Conservation (phyloP, 2,329 filamentous ascomycete genomes). For the Paecilomyces formosus region DNA sequence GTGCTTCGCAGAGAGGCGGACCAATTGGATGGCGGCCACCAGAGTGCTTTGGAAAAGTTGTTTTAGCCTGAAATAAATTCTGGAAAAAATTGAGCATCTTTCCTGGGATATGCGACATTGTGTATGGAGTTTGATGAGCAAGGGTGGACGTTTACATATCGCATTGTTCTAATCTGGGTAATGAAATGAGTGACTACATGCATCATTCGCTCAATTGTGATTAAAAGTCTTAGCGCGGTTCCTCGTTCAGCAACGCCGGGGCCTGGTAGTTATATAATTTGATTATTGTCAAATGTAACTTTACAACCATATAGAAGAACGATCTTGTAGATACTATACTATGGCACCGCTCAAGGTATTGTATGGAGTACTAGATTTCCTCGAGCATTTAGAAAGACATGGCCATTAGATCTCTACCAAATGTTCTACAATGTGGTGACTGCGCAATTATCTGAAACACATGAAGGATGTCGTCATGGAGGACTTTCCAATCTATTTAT, state of each 20-base stretch:
- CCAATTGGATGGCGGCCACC: conserved; percentile 41
- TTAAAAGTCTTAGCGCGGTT: neutral
- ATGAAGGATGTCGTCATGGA: too few relatives aligned
- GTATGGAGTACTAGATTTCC: too few relatives aligned
- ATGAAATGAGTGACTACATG: neutral
- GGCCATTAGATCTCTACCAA: too few relatives aligned
- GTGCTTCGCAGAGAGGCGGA: conserved; percentile 54
- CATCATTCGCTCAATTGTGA: neutral
- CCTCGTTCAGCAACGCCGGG: neutral
- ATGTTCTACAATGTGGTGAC: too few relatives aligned
- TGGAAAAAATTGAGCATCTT: neutral
- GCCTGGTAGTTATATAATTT: neutral
- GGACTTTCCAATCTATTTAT: too few relatives aligned
- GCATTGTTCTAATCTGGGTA: neutral
- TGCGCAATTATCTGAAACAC: too few relatives aligned
- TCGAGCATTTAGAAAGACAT: too few relatives aligned
- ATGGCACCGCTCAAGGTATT: too few relatives aligned
- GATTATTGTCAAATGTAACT: too few relatives aligned
- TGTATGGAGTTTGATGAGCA: neutral
- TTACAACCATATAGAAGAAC: too few relatives aligned
- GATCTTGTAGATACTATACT: too few relatives aligned
- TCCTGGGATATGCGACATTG: neutral
- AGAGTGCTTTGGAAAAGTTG: conserved; percentile 19
- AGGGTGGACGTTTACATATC: neutral
- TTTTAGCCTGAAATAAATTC: conserved; percentile 6